These are phyloP conservation scores for Solanum sejunctum DNA, from an alignment of 257 asterid species.

Conservation along the genomic window DNA sequence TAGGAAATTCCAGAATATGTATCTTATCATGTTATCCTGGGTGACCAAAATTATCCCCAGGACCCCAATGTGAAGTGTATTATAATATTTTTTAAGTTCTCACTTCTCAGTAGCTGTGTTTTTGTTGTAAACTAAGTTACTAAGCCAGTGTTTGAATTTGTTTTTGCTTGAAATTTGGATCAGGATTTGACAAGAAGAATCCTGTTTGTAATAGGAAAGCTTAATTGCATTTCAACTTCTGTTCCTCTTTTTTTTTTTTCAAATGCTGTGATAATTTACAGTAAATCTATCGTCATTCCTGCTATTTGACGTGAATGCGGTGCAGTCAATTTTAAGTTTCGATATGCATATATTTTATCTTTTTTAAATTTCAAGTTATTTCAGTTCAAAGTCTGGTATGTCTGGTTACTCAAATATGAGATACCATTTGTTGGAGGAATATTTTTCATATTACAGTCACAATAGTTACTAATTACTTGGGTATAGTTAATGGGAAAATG, in stretches of 20 bases:
- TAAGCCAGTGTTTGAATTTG: background rate
- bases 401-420: background rate
- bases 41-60: background rate
- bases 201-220: background rate
- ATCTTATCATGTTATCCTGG: background rate
- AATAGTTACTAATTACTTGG: background rate
- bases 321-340: background rate
- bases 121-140: background rate
- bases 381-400: background rate
- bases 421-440: background rate
- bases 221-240: background rate
- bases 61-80: background rate
- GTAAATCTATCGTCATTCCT: background rate
- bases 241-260: background rate
- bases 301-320: background rate
- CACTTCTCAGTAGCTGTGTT: background rate
- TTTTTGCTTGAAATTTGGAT: background rate
- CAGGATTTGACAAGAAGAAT: background rate
- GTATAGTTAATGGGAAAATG: background rate
- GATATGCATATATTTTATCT: too few species aligned
- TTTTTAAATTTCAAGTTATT: background rate
- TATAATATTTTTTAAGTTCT: background rate
- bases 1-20: slow-evolving; percentile 2
- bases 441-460: background rate
- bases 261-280: background rate